These are phyloP conservation scores for Eucalyptus pauciflora DNA, from an alignment of 345 rosid species.

Conservation along the genomic window DNA sequence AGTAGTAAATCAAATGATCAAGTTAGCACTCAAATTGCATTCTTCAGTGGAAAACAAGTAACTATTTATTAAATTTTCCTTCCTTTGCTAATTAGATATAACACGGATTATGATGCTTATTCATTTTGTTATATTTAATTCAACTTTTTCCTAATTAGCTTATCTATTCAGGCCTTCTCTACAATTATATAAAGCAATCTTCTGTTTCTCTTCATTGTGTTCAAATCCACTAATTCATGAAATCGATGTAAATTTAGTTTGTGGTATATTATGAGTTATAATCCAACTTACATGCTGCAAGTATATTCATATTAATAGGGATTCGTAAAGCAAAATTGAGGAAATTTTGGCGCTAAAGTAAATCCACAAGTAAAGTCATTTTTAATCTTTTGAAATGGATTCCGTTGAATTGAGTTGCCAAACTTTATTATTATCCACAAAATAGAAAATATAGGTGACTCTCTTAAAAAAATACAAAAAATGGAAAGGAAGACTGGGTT, in stretches of 20 bases:
- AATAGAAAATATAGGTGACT: no score
- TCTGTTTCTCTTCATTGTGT: not conserved
- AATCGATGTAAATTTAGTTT: not conserved
- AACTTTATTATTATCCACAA: no score
- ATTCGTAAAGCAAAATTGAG: not conserved
- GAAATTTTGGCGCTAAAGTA: not conserved
- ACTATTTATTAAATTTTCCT: not conserved
- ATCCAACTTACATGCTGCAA: not conserved
- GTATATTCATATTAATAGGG: not conserved
- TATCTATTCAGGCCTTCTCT: not conserved
- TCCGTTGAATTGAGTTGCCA: no score
- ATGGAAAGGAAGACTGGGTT: no score
- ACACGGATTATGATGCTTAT: not conserved
- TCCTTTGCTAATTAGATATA: not conserved
- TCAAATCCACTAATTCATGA: not conserved
- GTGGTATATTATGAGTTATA: not conserved
- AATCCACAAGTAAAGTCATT: not conserved
- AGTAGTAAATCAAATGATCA: fast-evolving
- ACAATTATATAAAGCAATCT: not conserved
- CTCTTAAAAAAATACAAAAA: no score
- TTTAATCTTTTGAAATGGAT: no score
- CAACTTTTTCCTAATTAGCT: fast-evolving
- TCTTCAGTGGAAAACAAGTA: not conserved
- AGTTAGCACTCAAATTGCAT: not conserved
- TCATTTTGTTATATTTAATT: fast-evolving